These are phyloP conservation scores for Botrytis porri DNA, from an alignment of 2,329 filamentous ascomycete genomes.

Conservation along the genomic window DNA sequence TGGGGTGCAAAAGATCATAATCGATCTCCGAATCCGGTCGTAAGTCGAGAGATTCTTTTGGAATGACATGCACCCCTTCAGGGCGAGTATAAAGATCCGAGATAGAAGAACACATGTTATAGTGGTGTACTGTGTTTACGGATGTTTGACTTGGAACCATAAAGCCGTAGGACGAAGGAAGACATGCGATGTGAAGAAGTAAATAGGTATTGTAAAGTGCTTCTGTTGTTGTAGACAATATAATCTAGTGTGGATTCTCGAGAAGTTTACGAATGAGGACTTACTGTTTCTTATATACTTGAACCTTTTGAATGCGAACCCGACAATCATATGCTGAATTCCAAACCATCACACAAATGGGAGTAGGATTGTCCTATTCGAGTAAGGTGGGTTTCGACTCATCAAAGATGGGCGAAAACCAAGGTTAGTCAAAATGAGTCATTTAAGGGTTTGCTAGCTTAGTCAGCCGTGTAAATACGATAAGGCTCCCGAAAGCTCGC, in stretches of 20 bases:
- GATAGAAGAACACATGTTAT: slow-evolving; percentile 26
- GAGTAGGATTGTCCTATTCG: neutral
- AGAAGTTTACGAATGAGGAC: neutral
- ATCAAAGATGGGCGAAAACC: neutral
- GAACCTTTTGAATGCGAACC: too few species aligned
- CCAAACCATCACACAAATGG: neutral
- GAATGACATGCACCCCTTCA: slow-evolving; percentile 43
- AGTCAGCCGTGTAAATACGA: neutral
- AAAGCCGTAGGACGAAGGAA: neutral
- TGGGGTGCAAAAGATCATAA: slow-evolving; percentile 42
- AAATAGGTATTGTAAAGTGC: neutral
- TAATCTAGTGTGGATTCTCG: neutral
- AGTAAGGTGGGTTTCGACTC: neutral
- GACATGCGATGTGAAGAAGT: too few species aligned
- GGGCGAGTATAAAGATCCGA: slow-evolving; percentile 39
- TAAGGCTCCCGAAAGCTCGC: neutral
- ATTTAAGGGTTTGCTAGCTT: neutral
- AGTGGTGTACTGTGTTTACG: neutral
- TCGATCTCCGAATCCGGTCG: slow-evolving; percentile 48
- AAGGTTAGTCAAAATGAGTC: neutral
- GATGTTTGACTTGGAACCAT: neutral
- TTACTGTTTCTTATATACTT: neutral
- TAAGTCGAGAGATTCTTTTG: slow-evolving; percentile 43
- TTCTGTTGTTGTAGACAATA: neutral
- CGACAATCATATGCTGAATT: neutral